Percentiles rank a stretch among this genome's conserved stretches.
phyloP scores from a whole-genome alignment of 1,139 yeast species.

The Kodamaea fungicola region DNA sequence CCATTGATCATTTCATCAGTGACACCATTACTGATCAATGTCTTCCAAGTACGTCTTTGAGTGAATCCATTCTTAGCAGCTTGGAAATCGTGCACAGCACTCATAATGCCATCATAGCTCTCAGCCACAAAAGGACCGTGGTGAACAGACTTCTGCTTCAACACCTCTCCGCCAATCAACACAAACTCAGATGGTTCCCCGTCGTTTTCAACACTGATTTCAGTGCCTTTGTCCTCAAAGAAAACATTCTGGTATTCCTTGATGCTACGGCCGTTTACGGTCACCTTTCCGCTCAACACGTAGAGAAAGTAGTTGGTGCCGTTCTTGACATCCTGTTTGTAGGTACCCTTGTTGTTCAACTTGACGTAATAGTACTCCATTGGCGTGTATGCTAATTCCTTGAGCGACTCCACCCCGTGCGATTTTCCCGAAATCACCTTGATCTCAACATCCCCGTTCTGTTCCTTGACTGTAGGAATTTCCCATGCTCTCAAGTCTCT shows the following conservation, averaged over 20 bases:
- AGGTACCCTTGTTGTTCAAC: conserved; percentile 68
- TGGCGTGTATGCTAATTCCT: conserved; percentile 83
- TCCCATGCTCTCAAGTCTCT: conserved; percentile 75
- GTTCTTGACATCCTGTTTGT: conserved; percentile 57
- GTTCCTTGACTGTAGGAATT: conserved; percentile 63
- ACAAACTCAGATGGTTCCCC: conserved; percentile 53
- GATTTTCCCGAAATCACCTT: conserved; percentile 77
- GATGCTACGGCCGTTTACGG: conserved; percentile 39
- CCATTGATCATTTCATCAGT: conserved; percentile 43
- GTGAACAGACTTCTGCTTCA: conserved; percentile 77
- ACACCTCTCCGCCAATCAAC: conserved; percentile 70
- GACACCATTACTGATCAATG: conserved; percentile 64
- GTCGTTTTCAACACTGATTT: conserved; percentile 38
- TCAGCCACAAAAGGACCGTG: conserved; percentile 89
- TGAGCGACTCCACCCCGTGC: conserved; percentile 72
- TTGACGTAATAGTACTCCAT: conserved; percentile 69
- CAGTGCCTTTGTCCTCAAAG: conserved; percentile 64
- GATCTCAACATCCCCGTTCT: conserved; percentile 64
- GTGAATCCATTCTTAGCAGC: conserved; percentile 71
- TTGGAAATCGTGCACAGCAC: conserved; percentile 73
- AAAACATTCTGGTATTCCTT: conserved; percentile 55
- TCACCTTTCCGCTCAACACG: conserved; percentile 56
- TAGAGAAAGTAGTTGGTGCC: conserved; percentile 75
- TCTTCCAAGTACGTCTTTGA: conserved; percentile 62
- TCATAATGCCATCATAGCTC: conserved; percentile 35